Evolutionary conservation across 2,329 filamentous ascomycete genomes (phyloP).

Genomic region (Tympanopsis confertula): DNA sequence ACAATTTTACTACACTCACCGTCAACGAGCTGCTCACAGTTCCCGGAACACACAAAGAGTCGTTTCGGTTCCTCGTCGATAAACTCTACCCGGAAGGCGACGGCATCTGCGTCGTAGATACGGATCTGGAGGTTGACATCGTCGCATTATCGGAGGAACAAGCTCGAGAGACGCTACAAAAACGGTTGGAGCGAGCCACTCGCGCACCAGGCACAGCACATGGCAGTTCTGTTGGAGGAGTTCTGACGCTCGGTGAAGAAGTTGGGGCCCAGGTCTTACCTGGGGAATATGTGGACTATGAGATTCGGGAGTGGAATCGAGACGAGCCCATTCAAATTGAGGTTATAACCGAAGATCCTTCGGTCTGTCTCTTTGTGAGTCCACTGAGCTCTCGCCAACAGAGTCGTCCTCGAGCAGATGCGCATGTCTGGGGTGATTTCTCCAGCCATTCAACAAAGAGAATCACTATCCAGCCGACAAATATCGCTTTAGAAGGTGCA

Average conservation of each 20-base stretch:
- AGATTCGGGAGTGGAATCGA: conserved; percentile 69
- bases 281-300: conserved; percentile 85
- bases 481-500: conserved; percentile 64
- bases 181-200: conserved; percentile 38
- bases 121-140: conserved; percentile 92
- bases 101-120: conserved; percentile 89
- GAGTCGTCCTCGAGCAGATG: conserved; percentile 57
- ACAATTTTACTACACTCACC: conserved; percentile 84
- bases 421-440: conserved; percentile 71
- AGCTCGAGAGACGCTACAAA: conserved; percentile 73
- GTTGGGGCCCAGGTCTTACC: conserved; percentile 62
- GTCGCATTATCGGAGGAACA: conserved; percentile 90
- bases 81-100: conserved; percentile 76
- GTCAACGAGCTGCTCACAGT: conserved; percentile 68
- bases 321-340: conserved; percentile 57
- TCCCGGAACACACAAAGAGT: conserved; percentile 48
- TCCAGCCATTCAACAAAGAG: conserved; percentile 28
- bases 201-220: neutral
- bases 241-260: conserved; percentile 62
- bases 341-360: conserved; percentile 42
- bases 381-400: conserved; percentile 65
- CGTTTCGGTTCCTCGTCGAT: conserved; percentile 77
- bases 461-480: conserved; percentile 57
- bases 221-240: conserved; percentile 51
- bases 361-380: conserved; percentile 68